Percentiles rank a stretch among this genome's conserved stretches.
Conservation (phyloP, 1,139 yeast species). For the Protomyces lactucae-debilis region DNA sequence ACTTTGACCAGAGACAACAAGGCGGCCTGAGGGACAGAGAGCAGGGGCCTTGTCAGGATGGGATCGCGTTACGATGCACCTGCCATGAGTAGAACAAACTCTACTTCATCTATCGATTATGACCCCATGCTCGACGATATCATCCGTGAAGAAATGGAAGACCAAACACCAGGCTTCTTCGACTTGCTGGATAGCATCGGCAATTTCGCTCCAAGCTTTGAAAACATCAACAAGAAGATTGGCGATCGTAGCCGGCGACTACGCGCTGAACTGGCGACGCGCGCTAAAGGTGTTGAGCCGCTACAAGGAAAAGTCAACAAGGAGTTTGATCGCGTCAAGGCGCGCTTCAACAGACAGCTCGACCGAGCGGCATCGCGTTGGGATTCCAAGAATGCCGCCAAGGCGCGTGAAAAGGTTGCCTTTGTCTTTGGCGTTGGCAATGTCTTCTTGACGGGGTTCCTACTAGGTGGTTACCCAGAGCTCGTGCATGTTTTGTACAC, state of each 20-base stretch:
- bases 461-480: constrained; percentile 73
- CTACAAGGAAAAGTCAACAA: constrained; percentile 30
- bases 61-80: background rate
- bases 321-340: constrained; percentile 39
- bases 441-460: constrained; percentile 66
- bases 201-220: constrained; percentile 21
- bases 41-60: background rate
- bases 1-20: background rate
- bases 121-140: constrained; percentile 25
- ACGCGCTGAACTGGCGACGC: constrained; percentile 8
- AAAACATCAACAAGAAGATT: constrained; percentile 16
- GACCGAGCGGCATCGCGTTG: constrained; percentile 57
- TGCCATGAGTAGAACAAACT: constrained; percentile 14
- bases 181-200: constrained; percentile 21
- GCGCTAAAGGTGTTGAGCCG: constrained; percentile 18
- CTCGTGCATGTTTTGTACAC: constrained; percentile 76
- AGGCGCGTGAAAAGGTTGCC: constrained; percentile 73
- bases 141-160: constrained; percentile 25
- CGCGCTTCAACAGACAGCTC: constrained; percentile 41
- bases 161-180: constrained; percentile 15
- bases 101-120: constrained; percentile 13
- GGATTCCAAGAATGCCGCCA: constrained; percentile 40
- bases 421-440: constrained; percentile 68
- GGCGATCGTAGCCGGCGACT: constrained; percentile 17
- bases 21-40: background rate